phyloP scores from a whole-genome alignment of 2,329 filamentous ascomycete genomes.

The Fusarium sulawesiense region DNA sequence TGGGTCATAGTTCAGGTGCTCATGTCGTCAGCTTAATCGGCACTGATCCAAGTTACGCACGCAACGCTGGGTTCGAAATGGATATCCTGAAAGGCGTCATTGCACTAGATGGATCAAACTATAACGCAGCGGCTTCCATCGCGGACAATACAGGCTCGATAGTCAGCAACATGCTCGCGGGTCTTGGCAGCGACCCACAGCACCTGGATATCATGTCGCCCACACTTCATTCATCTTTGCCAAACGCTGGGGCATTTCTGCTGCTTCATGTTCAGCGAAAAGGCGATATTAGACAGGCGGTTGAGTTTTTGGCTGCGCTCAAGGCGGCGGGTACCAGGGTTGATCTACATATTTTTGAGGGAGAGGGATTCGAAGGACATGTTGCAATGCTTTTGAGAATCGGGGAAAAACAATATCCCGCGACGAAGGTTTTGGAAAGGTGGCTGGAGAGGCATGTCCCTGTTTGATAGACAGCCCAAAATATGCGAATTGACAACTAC shows the following conservation, averaged over 20 bases:
- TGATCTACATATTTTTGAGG: conserved; percentile 9
- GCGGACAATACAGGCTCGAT: conserved; percentile 2
- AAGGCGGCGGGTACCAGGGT: not conserved
- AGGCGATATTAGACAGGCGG: not conserved
- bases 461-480: not conserved
- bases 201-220: not conserved
- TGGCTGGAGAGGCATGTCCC: not conserved
- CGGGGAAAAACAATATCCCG: not conserved
- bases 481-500: too few species aligned
- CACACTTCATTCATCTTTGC: not conserved
- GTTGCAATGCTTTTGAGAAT: not conserved
- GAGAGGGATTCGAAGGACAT: conserved; percentile 12
- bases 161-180: not conserved
- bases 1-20: conserved; percentile 18
- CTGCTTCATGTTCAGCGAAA: conserved; percentile 3
- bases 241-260: not conserved
- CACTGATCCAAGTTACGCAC: not conserved
- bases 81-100: not conserved
- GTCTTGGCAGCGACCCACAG: not conserved
- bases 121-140: conserved; percentile 9
- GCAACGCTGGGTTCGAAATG: not conserved
- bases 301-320: not conserved
- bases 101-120: conserved; percentile 7
- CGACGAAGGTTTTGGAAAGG: not conserved
- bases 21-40: conserved; percentile 2